Base-by-base conservation (phyloP, 106 monocot species). In the Allium sativum region DNA sequence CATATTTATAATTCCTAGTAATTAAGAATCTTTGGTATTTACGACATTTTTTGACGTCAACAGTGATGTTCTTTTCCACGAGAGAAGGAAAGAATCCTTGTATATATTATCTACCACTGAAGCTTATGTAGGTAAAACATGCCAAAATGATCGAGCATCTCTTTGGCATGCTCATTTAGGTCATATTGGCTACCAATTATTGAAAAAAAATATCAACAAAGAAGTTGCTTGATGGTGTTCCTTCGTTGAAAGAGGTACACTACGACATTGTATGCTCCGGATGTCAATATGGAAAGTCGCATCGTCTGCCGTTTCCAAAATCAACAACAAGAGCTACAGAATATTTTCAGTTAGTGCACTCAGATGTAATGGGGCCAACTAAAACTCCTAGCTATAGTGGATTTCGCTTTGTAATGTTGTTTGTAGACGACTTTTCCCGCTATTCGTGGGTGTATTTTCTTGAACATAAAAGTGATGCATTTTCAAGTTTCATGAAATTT, bases 301-400 rank as follows among this genome's bases (percentile, higher is more conserved):
- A 57, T 18, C 56, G 4, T 21, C 56, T 3, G 4, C 56, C 56
- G 10, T 57, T 57, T 21, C 20, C 16, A 21, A 0, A 17, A 18
- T 57, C 56, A 4, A 18, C 20, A 7, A 57, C 3, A 4, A 10
- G 56, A 13, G 21, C 15, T 18, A 1, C 15, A 57, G 1, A 10
- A 9, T 4, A 10, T 1, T 57, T 57, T 17, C 3, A 57, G 16
- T 8, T 21, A 17, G 7, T 57, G 15, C 56, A 57, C 3, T 57
- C 56, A 18, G 56, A 57, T 57, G 11, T 57, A 10, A 57, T 57
- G 20, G 56, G 56, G 20, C 56, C 20, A 57, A 57, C 9, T 57
- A 57, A 21, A 18, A 57, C 15, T 13, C 56, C 7, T 10, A 57
- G 56, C 7, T n/a, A 57, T 57, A 57, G 56, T 57, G 20, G 20